Evolutionary conservation across 2,329 filamentous ascomycete species (phyloP), one percentile per base, ranked within the genome.

Genomic region (Macrophomina phaseolina): DNA sequence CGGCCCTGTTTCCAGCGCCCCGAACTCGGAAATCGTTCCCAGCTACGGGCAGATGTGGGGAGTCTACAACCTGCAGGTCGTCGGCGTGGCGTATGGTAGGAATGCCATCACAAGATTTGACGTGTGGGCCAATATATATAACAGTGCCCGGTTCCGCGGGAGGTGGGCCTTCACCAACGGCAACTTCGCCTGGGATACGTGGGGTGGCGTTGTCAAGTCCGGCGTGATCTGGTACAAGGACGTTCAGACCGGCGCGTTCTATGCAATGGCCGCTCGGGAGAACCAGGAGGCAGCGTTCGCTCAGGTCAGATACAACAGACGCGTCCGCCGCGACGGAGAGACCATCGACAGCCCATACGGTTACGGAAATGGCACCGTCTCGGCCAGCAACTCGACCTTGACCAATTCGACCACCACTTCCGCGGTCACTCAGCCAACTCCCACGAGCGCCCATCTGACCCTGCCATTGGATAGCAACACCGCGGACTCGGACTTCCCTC

Each of bases 171-270:
- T 62, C 30, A 49, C 42, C 58, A 62, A 62, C 45, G 11, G n/a
- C 45, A 34, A 62, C 42, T 62, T 62, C 42, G 8, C 12, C 14
- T 49, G 42, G 42, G 58, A 62, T 36, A 62, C 58, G 16, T 62
- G 58, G 58, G 14, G 9, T 7, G 58, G 58, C 16, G 4, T 38
- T 14, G 58, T 48, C 42, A 62, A 62, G 42, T 32, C 58, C 8
- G 58, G 58, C 32, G 45, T 62, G n/a, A 62, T 62, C 18, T 62
- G 58, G 58, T 62, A 62, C 42, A 62, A 62, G n/a, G 58, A 62
- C 9, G 9, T 49, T 30, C 30, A 62, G 30, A 49, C 58, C 6
- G 58, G 58, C 9, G 5, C 16, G 11, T 62, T 62, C 42, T 62
- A 62, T n/a, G 32, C 58, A 28, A 62, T 62, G 58, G 58, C 45